Percentiles rank a stretch among this genome's conserved stretches.
phyloP scores from a whole-genome alignment of 1,139 yeast genomes.

The Candida mesenterica region DNA sequence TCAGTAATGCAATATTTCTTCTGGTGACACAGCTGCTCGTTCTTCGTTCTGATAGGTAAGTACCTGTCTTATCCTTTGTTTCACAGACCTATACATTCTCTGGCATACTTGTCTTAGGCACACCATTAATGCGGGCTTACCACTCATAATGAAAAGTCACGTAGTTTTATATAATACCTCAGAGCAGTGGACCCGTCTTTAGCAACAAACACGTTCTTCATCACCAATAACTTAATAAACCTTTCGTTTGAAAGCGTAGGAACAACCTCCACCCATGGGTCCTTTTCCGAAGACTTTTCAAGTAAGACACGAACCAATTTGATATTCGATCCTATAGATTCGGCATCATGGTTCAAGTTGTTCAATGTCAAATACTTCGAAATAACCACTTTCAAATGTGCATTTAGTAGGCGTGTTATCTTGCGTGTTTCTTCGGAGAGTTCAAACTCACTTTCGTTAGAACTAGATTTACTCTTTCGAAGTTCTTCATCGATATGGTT shows the following conservation, averaged over 20 bases:
- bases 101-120: too few species aligned
- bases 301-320: conserved; percentile 10
- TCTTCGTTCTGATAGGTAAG: too few species aligned
- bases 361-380: conserved; percentile 25
- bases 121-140: too few species aligned
- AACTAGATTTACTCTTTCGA: background rate
- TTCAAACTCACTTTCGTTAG: too few species aligned
- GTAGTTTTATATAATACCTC: conserved; percentile 3
- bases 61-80: too few species aligned
- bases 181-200: conserved; percentile 13
- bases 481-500: background rate
- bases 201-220: conserved; percentile 18
- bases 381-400: conserved; percentile 21
- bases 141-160: conserved; percentile 1
- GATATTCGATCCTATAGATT: conserved; percentile 17
- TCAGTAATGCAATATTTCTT: too few species aligned
- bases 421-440: background rate
- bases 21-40: too few species aligned
- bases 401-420: conserved; percentile 4
- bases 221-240: conserved; percentile 17
- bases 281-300: conserved; percentile 6
- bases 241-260: conserved; percentile 15
- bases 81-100: too few species aligned
- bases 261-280: conserved; percentile 17
- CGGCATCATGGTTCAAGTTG: conserved; percentile 22